Evolutionary conservation across 2,329 filamentous ascomycete genomes (phyloP), one percentile per base, ranked within the genome.

Genomic region (Stagonosporopsis cucurbitacearum): DNA sequence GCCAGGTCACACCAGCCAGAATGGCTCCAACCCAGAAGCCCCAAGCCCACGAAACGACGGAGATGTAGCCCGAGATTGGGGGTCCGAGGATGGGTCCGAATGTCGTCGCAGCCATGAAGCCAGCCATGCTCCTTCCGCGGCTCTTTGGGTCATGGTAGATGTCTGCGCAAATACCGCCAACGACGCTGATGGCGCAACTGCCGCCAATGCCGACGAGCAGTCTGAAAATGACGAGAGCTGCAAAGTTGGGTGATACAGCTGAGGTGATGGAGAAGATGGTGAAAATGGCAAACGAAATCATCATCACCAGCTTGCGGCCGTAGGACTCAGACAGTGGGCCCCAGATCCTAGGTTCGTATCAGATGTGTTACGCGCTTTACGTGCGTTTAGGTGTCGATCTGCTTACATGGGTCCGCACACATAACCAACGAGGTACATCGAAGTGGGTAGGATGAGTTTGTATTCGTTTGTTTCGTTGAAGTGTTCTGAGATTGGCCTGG

Each of bases 11-110:
- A 23, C 83, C 88, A 2, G 88, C 89, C 50, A 90, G 79, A 17
- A 92, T 89, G 15, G 90, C 78, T 13, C 79, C 87, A 22, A 91
- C 81, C 84, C 88, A 90, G 67, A 90, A 90, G 1, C 82, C 76
- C 88, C 88, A 91, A 37, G 85, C 81, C 88, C 88, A 91, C 23
- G 82, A 83, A 23, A 88, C 81, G 1, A 79, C 80, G 0, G 84
- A 79, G 35, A 84, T 82, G 72, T 83, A 90, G 9, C 87, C 88
- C 0, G 85, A 86, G 20, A 88, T 80, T 15, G 88, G 83, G 2
- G 88, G 88, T 2, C 86, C 85, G 2, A 87, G 72, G n/a, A 90
- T 79, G 0, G 87, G 88, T 0, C 88, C 88, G 40, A 85, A 85
- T 0, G 84, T 82, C 3, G 88, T 91, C 13, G 81, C 86, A 17